Base-by-base conservation (phyloP, 2,329 filamentous ascomycete species). In the Penicillium rolfsii region DNA sequence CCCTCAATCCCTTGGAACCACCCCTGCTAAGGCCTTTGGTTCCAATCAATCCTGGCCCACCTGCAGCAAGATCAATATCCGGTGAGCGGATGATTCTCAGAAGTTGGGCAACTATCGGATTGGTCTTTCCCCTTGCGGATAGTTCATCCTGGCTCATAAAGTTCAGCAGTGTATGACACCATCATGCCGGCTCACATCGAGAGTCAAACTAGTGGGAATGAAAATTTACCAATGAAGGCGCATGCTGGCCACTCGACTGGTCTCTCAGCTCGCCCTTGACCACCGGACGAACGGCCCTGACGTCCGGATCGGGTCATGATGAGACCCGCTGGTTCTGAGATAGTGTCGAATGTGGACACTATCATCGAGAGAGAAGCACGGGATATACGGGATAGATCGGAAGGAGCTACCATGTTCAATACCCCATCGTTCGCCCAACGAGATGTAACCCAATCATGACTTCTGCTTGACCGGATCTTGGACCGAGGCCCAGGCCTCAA, bases 81-180 rank as follows among this genome's bases (percentile, higher is more conserved):
- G 28, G 28, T 35, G 28, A 50, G 28, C 45, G 45, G 46, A 35
- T 22, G 46, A 35, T 50, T 28, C 46, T 22, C 46, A 35, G 46
- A 50, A 12, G 46, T n/a, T 50, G 33, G 16, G 28, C 28, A 50
- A 22, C 26, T 6, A 22, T 50, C 46, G 22, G 28, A 9, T 5
- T 4, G 26, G 26, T 5, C 5, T 11, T 33, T 50, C 30, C 46
- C 46, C 46, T 35, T 50, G 28, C 46, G 46, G 46, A 50, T 48
- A 50, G 46, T 35, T 9, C 28, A 33, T 50, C 46, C 46, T 50
- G 46, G 46, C 46, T 35, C 19, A 9, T 30, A 50, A 50, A 35
- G 28, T 50, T 50, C 28, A 33, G 11, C 22, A 35, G 30, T 60
- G 58, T 60, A 66, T 66, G 64, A 63, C 60, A 66, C 64, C 59